Base-by-base conservation (phyloP, 1,284 basidiomycete genomes). In the Mycosarcoma mackinlayi region DNA sequence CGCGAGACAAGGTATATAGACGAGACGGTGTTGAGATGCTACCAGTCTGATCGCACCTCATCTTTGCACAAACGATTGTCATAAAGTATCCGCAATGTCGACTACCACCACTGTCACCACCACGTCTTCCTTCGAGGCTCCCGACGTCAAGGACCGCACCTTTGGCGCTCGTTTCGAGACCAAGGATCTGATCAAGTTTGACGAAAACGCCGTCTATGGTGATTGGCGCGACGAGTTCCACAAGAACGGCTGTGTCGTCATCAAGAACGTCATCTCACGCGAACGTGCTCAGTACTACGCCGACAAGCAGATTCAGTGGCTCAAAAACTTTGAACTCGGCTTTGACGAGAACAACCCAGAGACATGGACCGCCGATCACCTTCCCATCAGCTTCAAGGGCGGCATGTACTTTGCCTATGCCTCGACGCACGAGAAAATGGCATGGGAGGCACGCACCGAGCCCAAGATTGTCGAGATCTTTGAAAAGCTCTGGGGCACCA, bases 391-490 rank as follows among this genome's bases (percentile, higher is more conserved):
- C 47, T 69, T 64, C 39, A 54, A 67, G 19, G 52, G 45, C n/a
- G 50, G 50, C 11, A 56, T 83, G 34, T 80, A 77, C 67, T 76
- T 79, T 59, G 57, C 80, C 31, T 71, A 83, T 55, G 83, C 69
- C 10, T 74, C 76, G 5, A 78, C 73, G 6, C 83, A 84, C 64
- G 84, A 84, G 61, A 83, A 84, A 45, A 83, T 81, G 45, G 80
- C 78, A 2, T 85, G 84, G 84, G 79, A 84, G 45, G 83, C 84
- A 41, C 62, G 83, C 21, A 48, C 71, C 23, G 84, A 84, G 68
- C 76, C 75, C 5, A 80, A 58, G 3, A 59, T 84, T 10, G 73
- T 84, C 48, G 76, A 83, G 37, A 62, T 71, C 11, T 84, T 84
- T 50, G 73, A 77, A 39, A 78, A 83, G 52, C 75, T 85, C 30